These are phyloP conservation scores for Scedosporium boydii DNA, from an alignment of 2,329 filamentous ascomycete genomes.

Conservation along the genomic window DNA sequence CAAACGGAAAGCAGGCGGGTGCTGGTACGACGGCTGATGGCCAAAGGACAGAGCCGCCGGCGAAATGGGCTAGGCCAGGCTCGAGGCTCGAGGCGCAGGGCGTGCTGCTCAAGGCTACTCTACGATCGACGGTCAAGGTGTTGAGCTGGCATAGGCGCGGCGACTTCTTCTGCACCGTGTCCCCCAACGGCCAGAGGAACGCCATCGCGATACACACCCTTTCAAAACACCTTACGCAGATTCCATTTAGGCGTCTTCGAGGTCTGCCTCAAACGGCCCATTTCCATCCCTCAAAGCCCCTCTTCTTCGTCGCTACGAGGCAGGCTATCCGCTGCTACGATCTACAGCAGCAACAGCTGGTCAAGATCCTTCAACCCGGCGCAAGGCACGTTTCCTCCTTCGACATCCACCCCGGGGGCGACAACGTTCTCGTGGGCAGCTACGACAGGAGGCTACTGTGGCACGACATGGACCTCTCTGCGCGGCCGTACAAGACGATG, in stretches of 20 bases:
- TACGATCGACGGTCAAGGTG: constrained; percentile 73
- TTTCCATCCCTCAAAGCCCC: constrained; percentile 86
- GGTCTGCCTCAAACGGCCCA: constrained; percentile 77
- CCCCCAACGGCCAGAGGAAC: constrained; percentile 64
- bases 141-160: constrained; percentile 90
- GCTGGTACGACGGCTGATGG: constrained; percentile 38
- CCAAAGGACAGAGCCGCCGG: constrained; percentile 62
- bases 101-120: constrained; percentile 70
- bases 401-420: constrained; percentile 84
- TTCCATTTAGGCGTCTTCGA: constrained; percentile 73
- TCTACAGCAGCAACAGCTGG: constrained; percentile 77
- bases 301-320: constrained; percentile 95
- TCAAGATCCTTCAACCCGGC: constrained; percentile 89
- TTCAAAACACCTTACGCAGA: constrained; percentile 88
- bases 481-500: constrained; percentile 89
- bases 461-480: constrained; percentile 92
- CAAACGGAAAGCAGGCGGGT: constrained; percentile 47
- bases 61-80: constrained; percentile 76
- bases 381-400: constrained; percentile 90
- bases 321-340: constrained; percentile 91
- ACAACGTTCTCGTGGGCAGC: constrained; percentile 88
- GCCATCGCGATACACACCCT: constrained; percentile 92
- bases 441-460: constrained; percentile 91
- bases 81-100: constrained; percentile 64
- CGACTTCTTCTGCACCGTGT: constrained; percentile 90